Evolutionary conservation across 1,284 basidiomycete genomes (phyloP).

Genomic region (Ustilago tritici): DNA sequence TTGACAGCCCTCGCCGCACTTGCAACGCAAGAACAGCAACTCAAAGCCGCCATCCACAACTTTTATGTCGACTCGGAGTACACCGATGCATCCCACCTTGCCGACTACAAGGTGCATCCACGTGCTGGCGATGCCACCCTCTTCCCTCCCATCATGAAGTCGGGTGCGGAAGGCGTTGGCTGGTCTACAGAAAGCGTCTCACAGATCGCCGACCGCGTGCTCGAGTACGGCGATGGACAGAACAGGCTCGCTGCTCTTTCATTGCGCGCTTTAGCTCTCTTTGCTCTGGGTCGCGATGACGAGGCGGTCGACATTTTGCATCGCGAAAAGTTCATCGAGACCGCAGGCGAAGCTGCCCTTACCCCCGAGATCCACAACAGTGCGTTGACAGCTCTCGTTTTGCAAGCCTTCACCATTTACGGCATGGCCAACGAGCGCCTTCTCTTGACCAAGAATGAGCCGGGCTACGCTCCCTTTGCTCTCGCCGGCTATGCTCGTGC

Average conservation of each 20-base stretch:
- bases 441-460: constrained; percentile 36
- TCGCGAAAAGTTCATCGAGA: constrained; percentile 55
- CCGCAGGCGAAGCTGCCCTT: constrained; percentile 34
- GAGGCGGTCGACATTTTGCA: constrained; percentile 61
- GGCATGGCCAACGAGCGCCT: constrained; percentile 67
- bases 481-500: constrained; percentile 62
- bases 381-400: constrained; percentile 47
- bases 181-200: constrained; percentile 52
- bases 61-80: constrained; percentile 50
- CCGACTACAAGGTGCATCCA: constrained; percentile 47
- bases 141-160: constrained; percentile 55
- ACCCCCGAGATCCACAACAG: constrained; percentile 44
- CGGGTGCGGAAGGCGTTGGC: constrained; percentile 40
- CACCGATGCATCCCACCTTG: constrained; percentile 53
- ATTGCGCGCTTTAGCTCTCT: constrained; percentile 58
- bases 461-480: constrained; percentile 57
- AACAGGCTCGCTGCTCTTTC: constrained; percentile 41
- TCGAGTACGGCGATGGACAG: constrained; percentile 39
- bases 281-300: constrained; percentile 62
- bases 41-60: constrained; percentile 45
- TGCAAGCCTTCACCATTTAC: constrained; percentile 62
- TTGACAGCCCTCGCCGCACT: constrained; percentile 43
- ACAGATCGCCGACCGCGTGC: constrained; percentile 44
- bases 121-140: constrained; percentile 34
- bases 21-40: constrained; percentile 49